Evolutionary conservation across 2,329 filamentous ascomycete genomes (phyloP).

Genomic region (Paraphoma chrysanthemicola): DNA sequence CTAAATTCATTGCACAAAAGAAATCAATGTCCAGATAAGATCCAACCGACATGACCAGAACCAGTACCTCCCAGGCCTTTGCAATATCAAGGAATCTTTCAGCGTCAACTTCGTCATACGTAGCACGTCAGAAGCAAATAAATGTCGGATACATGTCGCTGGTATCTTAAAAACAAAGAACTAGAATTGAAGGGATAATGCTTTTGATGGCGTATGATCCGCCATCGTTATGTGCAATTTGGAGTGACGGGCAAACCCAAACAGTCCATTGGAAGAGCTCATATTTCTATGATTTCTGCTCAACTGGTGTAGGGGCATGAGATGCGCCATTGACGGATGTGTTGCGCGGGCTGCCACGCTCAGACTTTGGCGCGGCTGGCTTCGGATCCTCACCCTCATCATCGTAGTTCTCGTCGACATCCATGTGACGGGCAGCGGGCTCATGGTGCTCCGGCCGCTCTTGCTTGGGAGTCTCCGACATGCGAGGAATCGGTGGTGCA

Average conservation of each 20-base stretch:
- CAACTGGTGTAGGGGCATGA: slow-evolving; percentile 44
- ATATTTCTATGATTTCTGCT: slow-evolving; percentile 39
- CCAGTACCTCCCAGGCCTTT: too few relatives aligned
- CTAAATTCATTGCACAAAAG: too few relatives aligned
- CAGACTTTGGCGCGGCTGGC: slow-evolving; percentile 51
- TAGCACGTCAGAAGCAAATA: too few relatives aligned
- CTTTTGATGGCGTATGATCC: too few relatives aligned
- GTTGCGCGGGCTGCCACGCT: slow-evolving; percentile 53
- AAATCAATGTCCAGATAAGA: too few relatives aligned
- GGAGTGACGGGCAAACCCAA: not conserved
- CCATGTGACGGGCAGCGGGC: slow-evolving; percentile 91
- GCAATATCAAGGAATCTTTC: too few relatives aligned
- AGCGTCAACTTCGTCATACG: too few relatives aligned
- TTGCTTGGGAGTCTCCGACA: slow-evolving; percentile 50
- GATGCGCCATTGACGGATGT: slow-evolving; percentile 41
- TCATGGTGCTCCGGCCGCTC: slow-evolving; percentile 66
- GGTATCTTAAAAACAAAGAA: too few relatives aligned
- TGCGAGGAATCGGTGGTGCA: slow-evolving; percentile 59
- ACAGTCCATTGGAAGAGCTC: not conserved
- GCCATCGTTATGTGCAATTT: too few relatives aligned
- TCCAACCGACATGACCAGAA: too few relatives aligned
- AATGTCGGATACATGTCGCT: too few relatives aligned
- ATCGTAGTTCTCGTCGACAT: slow-evolving; percentile 97
- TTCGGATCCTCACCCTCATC: slow-evolving; percentile 89
- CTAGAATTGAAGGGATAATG: too few relatives aligned